These are phyloP conservation scores for Debaryomyces tyrocola DNA, from an alignment of 805 yeast genomes.

Conservation along the genomic window DNA sequence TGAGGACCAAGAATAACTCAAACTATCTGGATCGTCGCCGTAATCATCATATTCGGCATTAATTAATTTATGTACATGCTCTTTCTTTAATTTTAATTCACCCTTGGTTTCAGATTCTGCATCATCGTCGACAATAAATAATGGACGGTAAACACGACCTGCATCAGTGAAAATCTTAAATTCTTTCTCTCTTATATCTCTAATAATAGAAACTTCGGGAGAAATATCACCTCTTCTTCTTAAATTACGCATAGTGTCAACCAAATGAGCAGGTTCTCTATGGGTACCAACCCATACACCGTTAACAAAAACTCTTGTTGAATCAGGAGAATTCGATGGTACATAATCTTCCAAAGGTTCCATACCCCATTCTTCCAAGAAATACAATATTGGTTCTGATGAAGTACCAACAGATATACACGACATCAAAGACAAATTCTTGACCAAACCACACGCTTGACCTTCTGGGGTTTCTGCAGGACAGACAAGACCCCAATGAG, in stretches of 20 bases:
- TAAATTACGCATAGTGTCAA: constrained; percentile 84
- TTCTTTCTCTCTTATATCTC: constrained; percentile 94
- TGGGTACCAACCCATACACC: constrained; percentile 99
- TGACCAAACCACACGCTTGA: constrained; percentile 99
- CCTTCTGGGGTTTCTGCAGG: constrained; percentile 99
- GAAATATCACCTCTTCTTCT: constrained; percentile 95
- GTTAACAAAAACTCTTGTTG: constrained; percentile 92
- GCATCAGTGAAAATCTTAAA: constrained; percentile 97
- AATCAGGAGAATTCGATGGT: constrained; percentile 87
- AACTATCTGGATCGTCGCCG: constrained; percentile 50
- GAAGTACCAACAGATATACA: constrained; percentile 97
- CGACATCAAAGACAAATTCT: constrained; percentile 93
- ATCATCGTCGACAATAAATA: constrained; percentile 90
- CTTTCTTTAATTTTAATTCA: constrained; percentile 81
- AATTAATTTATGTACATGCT: constrained; percentile 71
- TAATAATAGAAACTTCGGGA: constrained; percentile 93
- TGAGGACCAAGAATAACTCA: constrained; percentile 76
- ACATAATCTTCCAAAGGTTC: constrained; percentile 95
- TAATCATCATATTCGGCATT: constrained; percentile 64
- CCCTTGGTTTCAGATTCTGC: constrained; percentile 66
- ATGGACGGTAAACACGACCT: constrained; percentile 96
- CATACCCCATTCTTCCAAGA: constrained; percentile 99
- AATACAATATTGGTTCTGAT: constrained; percentile 90
- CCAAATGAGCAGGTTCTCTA: constrained; percentile 90
- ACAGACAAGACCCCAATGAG: constrained; percentile 99